phyloP scores from a whole-genome alignment of 495 filamentous ascomycete genomes.

The Viridothelium virens region DNA sequence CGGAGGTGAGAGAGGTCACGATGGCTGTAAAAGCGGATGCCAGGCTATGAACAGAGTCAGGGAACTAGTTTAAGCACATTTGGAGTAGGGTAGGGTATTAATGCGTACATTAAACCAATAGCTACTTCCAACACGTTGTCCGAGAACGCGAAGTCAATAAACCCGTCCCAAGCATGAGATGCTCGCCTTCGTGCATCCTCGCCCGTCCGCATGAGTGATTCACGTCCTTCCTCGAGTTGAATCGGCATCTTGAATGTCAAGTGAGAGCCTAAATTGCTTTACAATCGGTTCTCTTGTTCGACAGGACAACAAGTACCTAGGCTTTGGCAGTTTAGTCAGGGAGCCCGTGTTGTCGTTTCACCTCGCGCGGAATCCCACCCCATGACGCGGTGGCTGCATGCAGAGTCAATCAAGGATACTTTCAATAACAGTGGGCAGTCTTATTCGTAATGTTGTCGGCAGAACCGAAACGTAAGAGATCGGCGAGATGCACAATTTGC shows the following conservation, averaged over 20 bases:
- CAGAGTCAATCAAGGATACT: too few relatives aligned
- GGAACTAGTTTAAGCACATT: too few relatives aligned
- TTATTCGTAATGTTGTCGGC: too few relatives aligned
- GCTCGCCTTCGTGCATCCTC: slow-evolving; percentile 7
- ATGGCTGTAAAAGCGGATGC: slow-evolving; percentile 66
- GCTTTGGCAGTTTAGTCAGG: too few relatives aligned
- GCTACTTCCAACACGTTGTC: slow-evolving; percentile 13
- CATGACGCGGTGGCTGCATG: neutral
- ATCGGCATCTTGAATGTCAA: neutral
- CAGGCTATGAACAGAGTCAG: slow-evolving; percentile 38
- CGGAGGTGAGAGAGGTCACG: slow-evolving; percentile 64
- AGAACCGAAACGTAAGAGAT: too few relatives aligned
- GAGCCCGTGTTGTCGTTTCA: neutral
- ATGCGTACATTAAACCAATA: slow-evolving; percentile 10
- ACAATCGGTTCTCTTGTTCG: too few relatives aligned
- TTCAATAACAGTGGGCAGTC: too few relatives aligned
- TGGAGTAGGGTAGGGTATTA: neutral
- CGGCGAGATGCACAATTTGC: too few relatives aligned
- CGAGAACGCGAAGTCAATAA: slow-evolving; percentile 11
- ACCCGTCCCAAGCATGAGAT: slow-evolving; percentile 3
- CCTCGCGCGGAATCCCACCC: neutral
- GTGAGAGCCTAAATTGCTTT: neutral
- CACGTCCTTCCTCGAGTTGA: slow-evolving; percentile 9
- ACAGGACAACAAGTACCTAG: too few relatives aligned
- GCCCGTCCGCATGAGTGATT: slow-evolving; percentile 8